Evolutionary conservation across 2,329 filamentous ascomycete genomes (phyloP), one percentile per base, ranked within the genome.

Genomic region (Hypomyces perniciosus): DNA sequence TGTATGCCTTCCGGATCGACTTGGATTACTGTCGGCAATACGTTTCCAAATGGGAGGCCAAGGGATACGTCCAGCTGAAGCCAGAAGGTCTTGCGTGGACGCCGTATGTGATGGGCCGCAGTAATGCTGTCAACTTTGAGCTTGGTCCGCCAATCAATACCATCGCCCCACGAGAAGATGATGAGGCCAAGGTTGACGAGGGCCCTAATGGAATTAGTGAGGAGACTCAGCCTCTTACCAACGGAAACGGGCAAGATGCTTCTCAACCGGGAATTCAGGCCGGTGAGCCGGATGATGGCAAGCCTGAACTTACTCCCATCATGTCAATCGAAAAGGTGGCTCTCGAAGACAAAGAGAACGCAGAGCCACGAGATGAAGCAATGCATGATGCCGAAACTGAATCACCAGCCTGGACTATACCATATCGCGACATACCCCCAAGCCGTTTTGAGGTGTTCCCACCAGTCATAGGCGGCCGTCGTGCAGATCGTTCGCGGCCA

Each of bases 41-140:
- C 60, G 87, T 96, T 54, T 80, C 82, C 31, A 93, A 92, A 57
- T 96, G 92, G 81, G 88, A 96, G 63, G 78, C 80, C 44, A 96
- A 96, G 64, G 84, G 86, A 8, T 95, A 96, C 59, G 88, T 96
- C 26, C 86, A 84, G 60, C 80, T 99, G 34, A 87, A 93, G 57
- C 82, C 87, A 0, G 83, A 86, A 41, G 84, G 84, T 13, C 77
- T 99, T 28, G 86, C 91, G 8, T 99, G 93, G 93, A 96, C 91
- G 10, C 93, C 93, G 0, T 99, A 96, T 65, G 84, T 97, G 39
- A 97, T 96, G 90, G 92, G 93, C 28, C 83, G 90, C 55, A 86
- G 81, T 66, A 91, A 87, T 58, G 82, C 86, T 34, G 86, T 85
- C 4, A 88, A 89, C 61, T 92, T 93, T 60, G 90, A 95, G 63